Conservation (phyloP, 805 yeast genomes). For the Nakazawaea wickerhamii region DNA sequence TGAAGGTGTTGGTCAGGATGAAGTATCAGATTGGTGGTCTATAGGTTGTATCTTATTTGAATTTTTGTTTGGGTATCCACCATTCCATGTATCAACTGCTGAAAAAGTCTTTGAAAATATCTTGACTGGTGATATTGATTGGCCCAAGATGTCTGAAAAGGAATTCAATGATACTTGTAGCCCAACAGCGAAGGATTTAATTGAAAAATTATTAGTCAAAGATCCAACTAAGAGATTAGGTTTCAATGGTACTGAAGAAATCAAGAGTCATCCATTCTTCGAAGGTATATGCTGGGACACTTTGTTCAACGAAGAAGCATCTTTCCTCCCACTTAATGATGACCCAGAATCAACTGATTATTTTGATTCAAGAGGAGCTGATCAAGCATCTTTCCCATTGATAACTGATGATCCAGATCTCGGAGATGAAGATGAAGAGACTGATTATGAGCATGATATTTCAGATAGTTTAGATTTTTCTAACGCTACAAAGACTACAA, state of each 20-base stretch:
- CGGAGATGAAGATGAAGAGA: conserved; percentile 20
- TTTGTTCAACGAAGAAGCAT: conserved; percentile 64
- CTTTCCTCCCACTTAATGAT: conserved; percentile 75
- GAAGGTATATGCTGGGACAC: conserved; percentile 66
- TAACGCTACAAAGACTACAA: conserved; percentile 7
- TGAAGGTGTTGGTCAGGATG: conserved; percentile 75
- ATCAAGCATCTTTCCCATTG: conserved; percentile 55
- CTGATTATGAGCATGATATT: conserved; percentile 11
- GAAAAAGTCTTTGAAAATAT: conserved; percentile 81
- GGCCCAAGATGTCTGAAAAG: conserved; percentile 68
- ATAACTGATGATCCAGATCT: conserved; percentile 29
- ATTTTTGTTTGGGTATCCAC: conserved; percentile 88
- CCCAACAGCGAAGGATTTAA: conserved; percentile 69
- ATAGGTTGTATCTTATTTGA: conserved; percentile 94
- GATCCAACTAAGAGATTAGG: conserved; percentile 74
- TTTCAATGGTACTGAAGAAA: conserved; percentile 70
- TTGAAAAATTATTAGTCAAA: conserved; percentile 52
- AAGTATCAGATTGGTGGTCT: conserved; percentile 98
- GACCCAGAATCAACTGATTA: conserved; percentile 88
- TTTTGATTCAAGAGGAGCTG: conserved; percentile 89
- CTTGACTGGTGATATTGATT: conserved; percentile 63
- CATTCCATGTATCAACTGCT: conserved; percentile 81
- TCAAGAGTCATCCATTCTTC: conserved; percentile 76
- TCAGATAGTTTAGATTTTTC: conserved; percentile 13
- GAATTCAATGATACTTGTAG: conserved; percentile 50